These are phyloP conservation scores for Austroboletus niveus DNA, from an alignment of 1,284 basidiomycete species.

Conservation along the genomic window DNA sequence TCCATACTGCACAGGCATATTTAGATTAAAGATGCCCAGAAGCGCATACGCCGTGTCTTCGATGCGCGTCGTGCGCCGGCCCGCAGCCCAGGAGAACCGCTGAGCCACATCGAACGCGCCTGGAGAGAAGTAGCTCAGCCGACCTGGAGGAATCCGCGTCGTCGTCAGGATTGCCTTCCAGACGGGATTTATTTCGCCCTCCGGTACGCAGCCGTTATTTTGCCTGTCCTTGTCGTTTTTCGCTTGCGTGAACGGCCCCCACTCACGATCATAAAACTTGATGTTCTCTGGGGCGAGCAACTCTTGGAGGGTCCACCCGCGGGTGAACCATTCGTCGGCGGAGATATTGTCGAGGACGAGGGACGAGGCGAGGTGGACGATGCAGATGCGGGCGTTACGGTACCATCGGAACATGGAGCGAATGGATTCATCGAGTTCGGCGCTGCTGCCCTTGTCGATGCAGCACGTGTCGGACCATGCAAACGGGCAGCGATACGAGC, in stretches of 20 bases:
- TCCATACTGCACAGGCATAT: constrained; percentile 12
- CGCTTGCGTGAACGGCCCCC: constrained; percentile 1
- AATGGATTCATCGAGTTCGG: constrained; percentile 15
- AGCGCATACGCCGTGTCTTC: constrained; percentile 13
- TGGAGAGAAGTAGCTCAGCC: constrained; percentile 4
- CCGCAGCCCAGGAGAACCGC: constrained; percentile 10
- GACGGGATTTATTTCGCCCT: neutral
- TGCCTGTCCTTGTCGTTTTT: constrained; percentile 6
- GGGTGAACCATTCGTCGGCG: constrained; percentile 8
- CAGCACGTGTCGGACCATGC: constrained; percentile 13
- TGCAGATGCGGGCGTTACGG: constrained; percentile 8
- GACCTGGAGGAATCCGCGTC: constrained; percentile 3
- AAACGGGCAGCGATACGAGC: constrained; percentile 7
- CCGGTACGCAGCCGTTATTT: neutral
- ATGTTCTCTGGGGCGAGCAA: constrained; percentile 4
- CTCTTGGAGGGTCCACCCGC: constrained; percentile 14
- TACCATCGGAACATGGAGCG: constrained; percentile 18
- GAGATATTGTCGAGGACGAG: constrained; percentile 2
- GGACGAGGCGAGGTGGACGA: constrained; percentile 8
- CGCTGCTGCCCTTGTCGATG: constrained; percentile 10
- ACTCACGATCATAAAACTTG: constrained; percentile 9
- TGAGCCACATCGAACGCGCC: constrained; percentile 6
- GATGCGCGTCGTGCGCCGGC: constrained; percentile 7
- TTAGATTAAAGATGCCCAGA: constrained; percentile 13
- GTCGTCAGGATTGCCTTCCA: constrained; percentile 1